phyloP scores from a whole-genome alignment of 2,329 filamentous ascomycete species.

The Nemania bipapillata region DNA sequence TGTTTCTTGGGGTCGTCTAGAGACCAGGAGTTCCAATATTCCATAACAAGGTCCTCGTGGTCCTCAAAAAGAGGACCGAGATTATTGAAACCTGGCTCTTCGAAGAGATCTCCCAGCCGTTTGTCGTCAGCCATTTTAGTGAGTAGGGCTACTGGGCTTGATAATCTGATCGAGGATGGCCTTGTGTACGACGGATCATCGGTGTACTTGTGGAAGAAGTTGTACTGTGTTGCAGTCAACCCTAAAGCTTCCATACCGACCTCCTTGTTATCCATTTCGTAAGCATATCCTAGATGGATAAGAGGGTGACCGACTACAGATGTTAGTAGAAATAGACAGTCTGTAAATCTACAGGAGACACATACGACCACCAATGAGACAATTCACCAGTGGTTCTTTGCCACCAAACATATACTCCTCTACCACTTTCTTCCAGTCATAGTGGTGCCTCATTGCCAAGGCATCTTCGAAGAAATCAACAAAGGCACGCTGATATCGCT shows the following conservation, averaged over 20 bases:
- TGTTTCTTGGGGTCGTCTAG: conserved; percentile 75
- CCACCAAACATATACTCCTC: conserved; percentile 79
- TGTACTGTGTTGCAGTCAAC: conserved; percentile 69
- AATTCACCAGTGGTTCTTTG: conserved; percentile 81
- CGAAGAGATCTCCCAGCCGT: conserved; percentile 74
- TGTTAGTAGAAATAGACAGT: conserved; percentile 46
- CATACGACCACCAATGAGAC: conserved; percentile 81
- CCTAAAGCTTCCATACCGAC: conserved; percentile 88
- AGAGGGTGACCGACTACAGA: conserved; percentile 82
- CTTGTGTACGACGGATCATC: conserved; percentile 78
- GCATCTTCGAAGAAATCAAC: conserved; percentile 97
- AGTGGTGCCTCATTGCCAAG: conserved; percentile 75
- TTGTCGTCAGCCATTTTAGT: conserved; percentile 74
- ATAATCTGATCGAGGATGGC: conserved; percentile 67
- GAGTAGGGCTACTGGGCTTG: conserved; percentile 76
- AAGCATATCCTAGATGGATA: conserved; percentile 95
- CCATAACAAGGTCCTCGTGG: conserved; percentile 75
- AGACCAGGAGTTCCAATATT: conserved; percentile 92
- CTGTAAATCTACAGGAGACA: conserved; percentile 35
- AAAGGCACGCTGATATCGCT: conserved; percentile 85
- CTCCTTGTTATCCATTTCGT: conserved; percentile 85
- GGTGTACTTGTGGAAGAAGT: conserved; percentile 72
- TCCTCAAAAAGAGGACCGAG: conserved; percentile 74
- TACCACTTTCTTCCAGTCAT: conserved; percentile 85
- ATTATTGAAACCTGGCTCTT: conserved; percentile 68